Evolutionary conservation across 1,284 basidiomycete genomes (phyloP), one percentile per base, ranked within the genome.

Genomic region (Ceratobasidium sp.): DNA sequence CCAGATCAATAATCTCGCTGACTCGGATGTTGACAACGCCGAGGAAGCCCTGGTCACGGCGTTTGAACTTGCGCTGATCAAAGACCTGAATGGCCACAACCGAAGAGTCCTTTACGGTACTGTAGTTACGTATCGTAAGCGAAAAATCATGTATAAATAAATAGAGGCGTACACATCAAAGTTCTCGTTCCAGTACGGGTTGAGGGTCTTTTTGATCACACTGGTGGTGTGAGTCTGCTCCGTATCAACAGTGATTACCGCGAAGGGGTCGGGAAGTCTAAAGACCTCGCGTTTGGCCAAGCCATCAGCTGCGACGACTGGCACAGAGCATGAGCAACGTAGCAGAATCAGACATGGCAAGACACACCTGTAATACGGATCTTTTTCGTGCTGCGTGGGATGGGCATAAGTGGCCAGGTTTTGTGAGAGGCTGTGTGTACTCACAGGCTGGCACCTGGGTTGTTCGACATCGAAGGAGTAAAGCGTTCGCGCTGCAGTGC

Each of bases 31-130:
- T 96, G 78, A 97, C 94, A 33, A 96, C 94, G 67, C 95, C 95
- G 59, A 98, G 84, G 81, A 97, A 97, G 4, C 95, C 95, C 79
- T 97, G 95, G 81, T 97, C 94, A 81, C 90, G 90, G 81, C 92
- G 86, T 84, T 96, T 97, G 83, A 97, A 97, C 82, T 96, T 97
- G 81, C 94, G 90, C 82, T 97, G 95, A 81, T 98, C 95, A 77
- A 97, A 97, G 78, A 97, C 95, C 81, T 98, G 95, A 2, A 98
- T 93, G 3, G 93, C 92, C 53, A 98, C 86, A 59, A 96, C 89
- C 30, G 94, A 96, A 3, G 92, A 91, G 78, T 96, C 94, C 80
- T 91, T 93, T 79, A 96, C 94, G 60, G 86, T 89, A 77, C 92
- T 94, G 77, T 58, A 72, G 58, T 54, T 64, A 48, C 58, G 71